Conservation (phyloP, 139 green algal genomes). For the Chloropicon primus region DNA sequence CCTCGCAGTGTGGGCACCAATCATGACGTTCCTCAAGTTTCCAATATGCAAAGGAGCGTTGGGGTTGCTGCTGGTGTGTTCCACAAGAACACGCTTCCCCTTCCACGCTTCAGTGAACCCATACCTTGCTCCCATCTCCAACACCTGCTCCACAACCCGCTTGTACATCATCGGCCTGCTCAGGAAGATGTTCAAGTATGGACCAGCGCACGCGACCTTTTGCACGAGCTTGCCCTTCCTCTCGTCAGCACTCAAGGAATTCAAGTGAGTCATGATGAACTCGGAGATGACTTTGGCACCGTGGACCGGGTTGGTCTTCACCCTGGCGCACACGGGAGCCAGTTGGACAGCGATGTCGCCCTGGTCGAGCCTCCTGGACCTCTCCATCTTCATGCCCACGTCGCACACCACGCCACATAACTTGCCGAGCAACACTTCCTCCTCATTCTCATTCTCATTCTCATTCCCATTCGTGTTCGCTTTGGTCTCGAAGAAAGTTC, state of each 20-base stretch:
- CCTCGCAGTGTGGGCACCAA: constrained; percentile 15
- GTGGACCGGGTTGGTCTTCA: constrained; percentile 11
- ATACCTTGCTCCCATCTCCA: background rate
- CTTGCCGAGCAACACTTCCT: background rate
- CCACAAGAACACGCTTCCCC: constrained; percentile 17
- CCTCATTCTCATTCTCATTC: background rate
- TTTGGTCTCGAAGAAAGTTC: background rate
- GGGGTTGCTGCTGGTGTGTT: constrained; percentile 21
- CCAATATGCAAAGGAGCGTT: constrained; percentile 25
- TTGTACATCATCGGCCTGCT: constrained; percentile 12
- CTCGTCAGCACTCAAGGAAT: background rate
- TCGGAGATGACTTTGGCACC: constrained; percentile 1
- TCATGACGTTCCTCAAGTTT: constrained; percentile 25
- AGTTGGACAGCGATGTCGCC: constrained; percentile 12
- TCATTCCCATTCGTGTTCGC: background rate
- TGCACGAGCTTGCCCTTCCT: background rate
- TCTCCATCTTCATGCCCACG: constrained; percentile 2
- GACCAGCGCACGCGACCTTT: constrained; percentile 3
- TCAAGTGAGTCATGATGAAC: background rate
- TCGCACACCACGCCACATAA: background rate
- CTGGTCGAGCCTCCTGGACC: background rate
- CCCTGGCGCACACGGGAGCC: background rate
- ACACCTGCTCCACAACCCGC: background rate
- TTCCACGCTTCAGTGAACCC: background rate
- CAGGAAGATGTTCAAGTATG: constrained; percentile 21